Base-by-base conservation (phyloP, 1,284 basidiomycete species). In the Malassezia slooffiae region DNA sequence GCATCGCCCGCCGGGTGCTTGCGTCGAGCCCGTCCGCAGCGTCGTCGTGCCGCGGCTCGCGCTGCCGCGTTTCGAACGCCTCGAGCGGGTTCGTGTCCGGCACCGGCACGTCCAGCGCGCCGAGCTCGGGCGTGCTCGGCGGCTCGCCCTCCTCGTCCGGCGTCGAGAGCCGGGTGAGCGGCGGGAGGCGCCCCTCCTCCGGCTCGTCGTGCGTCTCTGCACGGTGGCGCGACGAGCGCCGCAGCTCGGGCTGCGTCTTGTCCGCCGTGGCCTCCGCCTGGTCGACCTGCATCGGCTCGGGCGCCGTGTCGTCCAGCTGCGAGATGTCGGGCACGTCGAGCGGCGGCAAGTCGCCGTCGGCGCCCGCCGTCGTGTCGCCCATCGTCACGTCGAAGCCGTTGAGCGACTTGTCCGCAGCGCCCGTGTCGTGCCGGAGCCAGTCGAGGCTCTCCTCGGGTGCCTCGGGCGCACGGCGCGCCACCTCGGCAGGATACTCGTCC, bases 31-130 rank as follows among this genome's bases (percentile, higher is more conserved):
- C 70, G 12, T 43, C 50, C 17, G 58, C 48, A 5, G 72, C 70
- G 52, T 75, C 73, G 31, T 55, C 37, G 39, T 33, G 47, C 32
- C 65, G 19, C 9, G 47, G 50, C 13, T 62, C 60, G 1, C 45
- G 43, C 50, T 71, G 67, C 38, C 80, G 78, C 30, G 76, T 72
- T 62, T 91, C 89, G 65, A 93, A 93, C 52, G 79, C 75, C 4
- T 82, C 81, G 49, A 93, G 82, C 0, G 83, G 82, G 62, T 85
- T 85, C 23, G 77, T 80, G 7, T 79, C 79, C 56, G 80, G 82
- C 17, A 74, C 76, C 22, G 55, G 44, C 23, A 57, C 57, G 26
- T 58, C 39, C 48, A 82, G 80, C 37, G 77, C 80, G 33, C 73
- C 57, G n/a, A 70, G 76, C 7, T 79, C 80, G n/a, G n/a, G n/a